Percentiles rank a stretch among this genome's conserved stretches.
These are phyloP conservation scores for Acorus gramineus DNA, from an alignment of 106 monocot genomes.

Conservation along the genomic window DNA sequence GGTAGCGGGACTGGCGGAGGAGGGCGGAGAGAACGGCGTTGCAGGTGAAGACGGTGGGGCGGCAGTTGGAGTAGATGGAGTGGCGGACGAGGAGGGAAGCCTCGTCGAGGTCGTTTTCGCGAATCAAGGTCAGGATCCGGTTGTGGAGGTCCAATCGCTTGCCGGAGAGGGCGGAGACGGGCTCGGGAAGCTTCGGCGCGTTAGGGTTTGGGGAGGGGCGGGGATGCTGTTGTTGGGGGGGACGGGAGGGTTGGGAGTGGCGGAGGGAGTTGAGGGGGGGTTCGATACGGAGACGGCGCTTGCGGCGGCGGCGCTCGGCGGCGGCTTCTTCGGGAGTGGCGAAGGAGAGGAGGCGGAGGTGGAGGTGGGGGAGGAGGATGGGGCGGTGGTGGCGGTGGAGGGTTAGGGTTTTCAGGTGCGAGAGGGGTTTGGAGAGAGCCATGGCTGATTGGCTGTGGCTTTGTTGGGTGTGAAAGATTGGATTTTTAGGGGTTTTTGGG, in stretches of 20 bases:
- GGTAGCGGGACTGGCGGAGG: slow-evolving; percentile 65
- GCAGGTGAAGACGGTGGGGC: slow-evolving; percentile 82
- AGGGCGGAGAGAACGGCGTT: slow-evolving; percentile 78
- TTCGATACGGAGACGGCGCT: slow-evolving; percentile 85
- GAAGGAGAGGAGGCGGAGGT: slow-evolving; percentile 60
- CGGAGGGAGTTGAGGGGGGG: slow-evolving; percentile 64
- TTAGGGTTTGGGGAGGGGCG: slow-evolving; percentile 37
- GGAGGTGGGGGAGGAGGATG: slow-evolving; percentile 5
- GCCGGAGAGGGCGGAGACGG: slow-evolving; percentile 52
- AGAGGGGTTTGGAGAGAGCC: slow-evolving; percentile 32
- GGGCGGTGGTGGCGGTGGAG: slow-evolving; percentile 3
- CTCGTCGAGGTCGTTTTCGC: slow-evolving; percentile 76
- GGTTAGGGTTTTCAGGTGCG: slow-evolving; percentile 26
- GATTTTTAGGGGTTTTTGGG: no score
- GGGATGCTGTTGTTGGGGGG: slow-evolving; percentile 14
- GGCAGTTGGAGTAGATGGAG: slow-evolving; percentile 98
- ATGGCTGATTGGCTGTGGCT: no score
- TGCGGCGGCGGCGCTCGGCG: slow-evolving; percentile 88
- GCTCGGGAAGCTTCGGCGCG: slow-evolving; percentile 74
- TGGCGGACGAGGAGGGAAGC: slow-evolving; percentile 90
- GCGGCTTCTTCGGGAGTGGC: slow-evolving; percentile 81
- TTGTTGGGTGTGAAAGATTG: no score
- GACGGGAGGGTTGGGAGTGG: slow-evolving; percentile 11
- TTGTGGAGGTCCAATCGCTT: slow-evolving; percentile 78
- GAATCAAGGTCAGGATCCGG: slow-evolving; percentile 64